Base-by-base conservation (phyloP, 139 green algal genomes). In the Pleodorina starrii region DNA sequence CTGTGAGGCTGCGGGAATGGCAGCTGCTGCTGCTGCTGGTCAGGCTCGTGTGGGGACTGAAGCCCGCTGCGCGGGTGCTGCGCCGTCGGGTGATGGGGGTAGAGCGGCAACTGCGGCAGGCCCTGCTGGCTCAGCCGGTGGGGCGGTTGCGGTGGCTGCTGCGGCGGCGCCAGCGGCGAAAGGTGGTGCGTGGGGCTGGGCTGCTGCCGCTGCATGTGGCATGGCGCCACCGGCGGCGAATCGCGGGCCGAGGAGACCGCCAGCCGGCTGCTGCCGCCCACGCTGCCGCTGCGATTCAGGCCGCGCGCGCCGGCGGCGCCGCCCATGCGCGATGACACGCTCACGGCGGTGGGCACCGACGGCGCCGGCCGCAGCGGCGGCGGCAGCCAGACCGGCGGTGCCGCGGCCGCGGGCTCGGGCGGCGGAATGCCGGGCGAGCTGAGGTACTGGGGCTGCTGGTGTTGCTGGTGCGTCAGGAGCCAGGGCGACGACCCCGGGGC, bases 101-200 rank as follows among this genome's bases (percentile, higher is more conserved):
- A 48, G 2, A 1, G 19, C 23, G 35, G 40, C 16, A 5, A 14
- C 2, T 80, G 72, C 19, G 72, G 72, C 72, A 51, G 42, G 12
- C 72, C 72, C 72, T 80, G 72, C 42, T 80, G 72, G 42, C 72
- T 80, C 72, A 80, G 25, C 25, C 72, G 32, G 57, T 80, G 72
- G 1, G 72, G 11, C 40, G 40, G 72, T 6, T 38, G 38, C 40
- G 16, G 63, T 29, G 29, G 63, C 29, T 73, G 63, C 63, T 10
- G n/a, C 63, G 32, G 72, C 40, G 72, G 25, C 35, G 72, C 6
- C 72, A 59, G 35, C 72, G 72, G 69, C 3, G 35, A 11, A 10
- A 23, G 72, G 40, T 80, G 42, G 17, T 59, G 72, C n/a, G 29
- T 80, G 72, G 40, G n/a, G 17, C 38, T 54, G 72, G 1, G 57